Evolutionary conservation across 2,329 filamentous ascomycete genomes (phyloP), one percentile per base, ranked within the genome.

Genomic region (Lasiodiplodia citricola): DNA sequence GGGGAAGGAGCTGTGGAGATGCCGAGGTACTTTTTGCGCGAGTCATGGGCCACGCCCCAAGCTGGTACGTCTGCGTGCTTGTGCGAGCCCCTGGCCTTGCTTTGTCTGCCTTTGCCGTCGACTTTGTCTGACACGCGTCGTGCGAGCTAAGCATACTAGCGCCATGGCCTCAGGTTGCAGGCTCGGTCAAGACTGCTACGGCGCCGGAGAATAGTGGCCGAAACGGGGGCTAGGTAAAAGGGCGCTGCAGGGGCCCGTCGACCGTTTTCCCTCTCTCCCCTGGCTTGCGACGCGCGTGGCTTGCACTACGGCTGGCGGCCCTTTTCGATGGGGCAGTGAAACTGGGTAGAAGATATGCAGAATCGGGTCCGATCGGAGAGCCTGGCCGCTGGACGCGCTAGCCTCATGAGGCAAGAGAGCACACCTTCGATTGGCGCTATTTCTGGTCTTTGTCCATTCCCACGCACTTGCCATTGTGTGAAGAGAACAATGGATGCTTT

Each of bases 11-110:
- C 60, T 63, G 41, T 63, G 58, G 28, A 51, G 21, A 18, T 38
- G 60, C 60, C 60, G 60, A 64, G 60, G 60, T 64, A 18, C 44
- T 44, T 23, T 35, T 37, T 37, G 57, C 58, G 44, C 44, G 44
- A 64, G 44, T 52, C 47, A 31, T 6, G 28, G 11, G 25, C 23
- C 25, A n/a, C 23, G 16, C 37, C 56, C 56, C 13, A 25, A 60
- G 4, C 10, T 47, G 56, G 56, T 37, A 60, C n/a, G 56, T 60
- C 28, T 44, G 57, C 41, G 52, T 56, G 44, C 44, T 47, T 8
- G n/a, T 47, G 44, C 44, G 44, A 47, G 44, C 44, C 44, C 44
- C 44, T 47, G 41, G 41, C 41, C 41, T n/a, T 10, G 41, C 13
- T 41, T 41, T 41, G 38, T 41, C 38, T 41, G 38, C 38, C 13